Evolutionary conservation across 495 filamentous ascomycete genomes (phyloP), one percentile per base, ranked within the genome.

Genomic region (Podospora fimiseda): DNA sequence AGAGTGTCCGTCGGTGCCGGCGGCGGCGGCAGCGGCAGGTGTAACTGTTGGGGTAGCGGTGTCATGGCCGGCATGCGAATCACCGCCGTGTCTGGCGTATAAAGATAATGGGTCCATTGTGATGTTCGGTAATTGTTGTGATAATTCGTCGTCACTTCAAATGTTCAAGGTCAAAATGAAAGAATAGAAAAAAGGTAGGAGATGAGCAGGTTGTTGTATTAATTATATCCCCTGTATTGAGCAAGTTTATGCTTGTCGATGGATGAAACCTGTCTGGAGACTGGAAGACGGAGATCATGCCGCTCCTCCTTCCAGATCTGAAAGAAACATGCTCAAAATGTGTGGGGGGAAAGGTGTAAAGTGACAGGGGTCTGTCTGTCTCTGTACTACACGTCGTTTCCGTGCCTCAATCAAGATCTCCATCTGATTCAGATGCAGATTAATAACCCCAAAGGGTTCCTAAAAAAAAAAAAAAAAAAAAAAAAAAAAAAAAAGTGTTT

Each of bases 311-410:
- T 41, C 39, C 27, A 33, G 27, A 47, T 47, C 23, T n/a, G 44
- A 24, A 48, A 51, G 58, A 60, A 60, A 60, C 58, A 48, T 60
- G 58, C 58, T 60, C 58, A 59, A 41, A 47, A 21, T 40, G 39
- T 38, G 50, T 43, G 50, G 50, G 38, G 16, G 43, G 16, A 16
- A 43, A n/a, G 23, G 36, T 18, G 11, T 11, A 33, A 33, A 33
- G 5, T 33, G 27, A 33, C 27, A 33, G 27, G 27, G 27, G 27
- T 33, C n/a, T n/a, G n/a, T n/a, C n/a, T n/a, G n/a, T n/a, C n/a
- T n/a, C n/a, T n/a, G n/a, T n/a, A n/a, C n/a, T n/a, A n/a, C n/a
- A n/a, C n/a, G n/a, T n/a, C n/a, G n/a, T n/a, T n/a, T n/a, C n/a
- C n/a, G n/a, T n/a, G n/a, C n/a, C n/a, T n/a, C n/a, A n/a, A n/a